phyloP scores from a whole-genome alignment of 257 asterid species.

The Solanum corneliomulleri region DNA sequence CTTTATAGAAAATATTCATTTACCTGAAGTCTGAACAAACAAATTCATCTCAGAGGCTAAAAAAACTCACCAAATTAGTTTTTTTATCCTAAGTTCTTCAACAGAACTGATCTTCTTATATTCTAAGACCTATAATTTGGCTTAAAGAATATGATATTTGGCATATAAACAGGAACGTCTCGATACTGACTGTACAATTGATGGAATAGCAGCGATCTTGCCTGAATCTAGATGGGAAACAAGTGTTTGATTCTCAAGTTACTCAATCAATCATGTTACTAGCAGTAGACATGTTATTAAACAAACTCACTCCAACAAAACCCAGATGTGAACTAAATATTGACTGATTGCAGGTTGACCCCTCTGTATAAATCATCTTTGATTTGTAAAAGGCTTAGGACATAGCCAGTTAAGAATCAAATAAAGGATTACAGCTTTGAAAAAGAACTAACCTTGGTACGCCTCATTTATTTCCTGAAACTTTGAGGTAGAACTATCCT shows the following conservation, averaged over 20 bases:
- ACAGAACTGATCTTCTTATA: neutral
- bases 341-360: neutral
- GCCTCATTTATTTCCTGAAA: constrained; percentile 96
- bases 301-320: neutral
- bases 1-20: neutral
- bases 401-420: neutral
- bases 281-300: neutral
- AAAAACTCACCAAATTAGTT: neutral
- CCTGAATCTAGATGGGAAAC: neutral
- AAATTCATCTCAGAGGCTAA: neutral
- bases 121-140: neutral
- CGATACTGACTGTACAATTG: neutral
- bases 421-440: neutral
- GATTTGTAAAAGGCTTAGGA: neutral
- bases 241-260: neutral
- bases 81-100: neutral
- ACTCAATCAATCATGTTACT: neutral
- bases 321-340: neutral
- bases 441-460: constrained; percentile 46
- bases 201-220: neutral
- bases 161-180: neutral
- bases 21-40: neutral
- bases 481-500: constrained; percentile 50
- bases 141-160: neutral
- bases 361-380: neutral